A percentile compares a stretch with the other conserved stretches of the same genome.
These are phyloP conservation scores for Candida anglica DNA, from an alignment of 805 yeast species.

Conservation along the genomic window DNA sequence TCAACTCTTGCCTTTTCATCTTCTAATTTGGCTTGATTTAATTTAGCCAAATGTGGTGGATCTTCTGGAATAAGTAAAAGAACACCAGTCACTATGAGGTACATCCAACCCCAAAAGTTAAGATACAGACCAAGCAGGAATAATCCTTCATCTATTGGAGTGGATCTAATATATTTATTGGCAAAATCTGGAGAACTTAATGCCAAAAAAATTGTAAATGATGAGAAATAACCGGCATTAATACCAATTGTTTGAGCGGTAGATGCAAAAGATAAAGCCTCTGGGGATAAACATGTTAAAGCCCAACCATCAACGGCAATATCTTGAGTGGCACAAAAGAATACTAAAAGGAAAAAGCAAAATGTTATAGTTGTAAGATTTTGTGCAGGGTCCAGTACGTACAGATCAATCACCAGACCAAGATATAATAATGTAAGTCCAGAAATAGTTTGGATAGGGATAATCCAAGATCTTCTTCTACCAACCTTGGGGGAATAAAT, in stretches of 20 bases:
- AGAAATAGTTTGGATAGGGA: conserved; percentile 84
- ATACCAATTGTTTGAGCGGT: conserved; percentile 97
- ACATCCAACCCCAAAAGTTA: conserved; percentile 71
- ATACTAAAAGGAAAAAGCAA: conserved; percentile 72
- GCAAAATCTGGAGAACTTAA: conserved; percentile 91
- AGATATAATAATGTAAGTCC: conserved; percentile 62
- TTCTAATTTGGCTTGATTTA: conserved; percentile 25
- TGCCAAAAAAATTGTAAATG: conserved; percentile 89
- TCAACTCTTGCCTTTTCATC: conserved; percentile 24
- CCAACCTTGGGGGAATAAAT: conserved; percentile 66
- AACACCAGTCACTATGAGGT: conserved; percentile 60
- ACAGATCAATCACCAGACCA: conserved; percentile 53
- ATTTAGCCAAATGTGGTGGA: conserved; percentile 45
- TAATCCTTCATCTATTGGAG: conserved; percentile 61
- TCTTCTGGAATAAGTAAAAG: conserved; percentile 66
- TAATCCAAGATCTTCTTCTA: conserved; percentile 87
- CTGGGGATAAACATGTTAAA: conserved; percentile 73
- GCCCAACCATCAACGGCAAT: conserved; percentile 99
- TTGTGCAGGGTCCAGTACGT: conserved; percentile 46
- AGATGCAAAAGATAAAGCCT: conserved; percentile 83
- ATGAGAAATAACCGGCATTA: conserved; percentile 86
- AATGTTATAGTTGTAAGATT: conserved; percentile 57
- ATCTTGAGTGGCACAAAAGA: conserved; percentile 95
- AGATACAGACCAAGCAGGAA: conserved; percentile 73
- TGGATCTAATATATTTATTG: conserved; percentile 69